Evolutionary conservation across 768 basidiomycete genomes (phyloP).

Genomic region (Russula sp.): DNA sequence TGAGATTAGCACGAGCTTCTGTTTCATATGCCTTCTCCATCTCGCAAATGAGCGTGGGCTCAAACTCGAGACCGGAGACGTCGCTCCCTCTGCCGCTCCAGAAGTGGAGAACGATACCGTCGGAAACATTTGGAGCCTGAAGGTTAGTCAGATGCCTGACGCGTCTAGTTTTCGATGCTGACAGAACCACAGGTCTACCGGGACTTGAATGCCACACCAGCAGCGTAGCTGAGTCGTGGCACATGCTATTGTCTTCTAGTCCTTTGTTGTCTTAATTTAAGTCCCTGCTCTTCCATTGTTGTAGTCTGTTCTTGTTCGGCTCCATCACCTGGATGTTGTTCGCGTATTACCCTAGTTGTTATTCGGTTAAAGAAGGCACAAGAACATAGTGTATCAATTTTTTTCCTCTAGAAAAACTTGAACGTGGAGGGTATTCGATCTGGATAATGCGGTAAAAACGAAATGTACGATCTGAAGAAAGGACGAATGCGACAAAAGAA

Average conservation of each 20-base stretch:
- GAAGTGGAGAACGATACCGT: slow-evolving; percentile 41
- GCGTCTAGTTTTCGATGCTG: not conserved
- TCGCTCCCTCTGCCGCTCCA: slow-evolving; percentile 34
- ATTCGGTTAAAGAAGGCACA: slow-evolving; percentile 2
- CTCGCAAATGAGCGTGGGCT: slow-evolving; percentile 95
- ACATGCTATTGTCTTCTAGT: not conserved
- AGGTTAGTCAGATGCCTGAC: slow-evolving; percentile 39
- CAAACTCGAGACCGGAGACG: slow-evolving; percentile 55
- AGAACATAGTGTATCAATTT: slow-evolving; percentile 11
- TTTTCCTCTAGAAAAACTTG: slow-evolving; percentile 1
- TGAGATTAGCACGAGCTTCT: slow-evolving; percentile 98
- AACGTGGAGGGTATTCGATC: slow-evolving; percentile 2
- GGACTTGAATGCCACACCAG: slow-evolving; percentile 35
- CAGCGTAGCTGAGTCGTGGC: slow-evolving; percentile 20
- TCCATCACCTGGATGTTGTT: not conserved
- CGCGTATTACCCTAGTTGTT: not conserved
- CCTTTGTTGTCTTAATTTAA: not conserved
- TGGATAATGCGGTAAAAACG: not conserved
- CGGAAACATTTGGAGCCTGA: slow-evolving; percentile 70
- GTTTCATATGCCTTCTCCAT: slow-evolving; percentile 96
- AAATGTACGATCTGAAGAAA: not conserved
- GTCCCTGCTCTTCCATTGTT: not conserved
- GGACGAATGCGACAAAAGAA: not conserved
- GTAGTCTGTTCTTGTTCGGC: not conserved
- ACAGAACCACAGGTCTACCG: slow-evolving; percentile 37